Evolutionary conservation across 306 rosid species (phyloP), one percentile per base, ranked within the genome.

Genomic region (Begonia peltatifolia): DNA sequence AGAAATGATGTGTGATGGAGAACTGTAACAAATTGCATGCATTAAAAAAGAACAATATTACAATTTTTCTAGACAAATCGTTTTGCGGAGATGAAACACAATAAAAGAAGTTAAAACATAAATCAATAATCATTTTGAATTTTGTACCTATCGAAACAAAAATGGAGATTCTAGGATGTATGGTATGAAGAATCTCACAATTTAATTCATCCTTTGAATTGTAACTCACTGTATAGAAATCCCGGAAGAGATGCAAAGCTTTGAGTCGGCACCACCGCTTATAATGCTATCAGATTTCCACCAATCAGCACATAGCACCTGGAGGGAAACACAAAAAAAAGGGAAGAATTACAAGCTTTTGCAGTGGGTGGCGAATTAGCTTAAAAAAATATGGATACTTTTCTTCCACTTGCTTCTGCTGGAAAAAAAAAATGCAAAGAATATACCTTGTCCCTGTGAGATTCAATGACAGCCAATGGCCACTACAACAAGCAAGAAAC

Each of bases 241-340:
- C 35, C 80, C 84, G 2, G 93, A 81, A 66, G 88, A 83, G 57
- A 92, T 68, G 71, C 88, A 60, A 11, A 92, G 88, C 71, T 66
- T 83, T 47, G 94, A 73, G 68, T 92, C 99, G 5, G 66, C 96
- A 47, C 99, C 96, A 11, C 99, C 99, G 56, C 99, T 92, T 60
- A 83, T 51, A 55, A 92, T 62, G 52, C 63, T 68, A 50, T 86
- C 81, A 60, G 79, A 69, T 66, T 68, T 86, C 96, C 99, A 92
- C 99, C 99, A 86, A 62, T 86, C 94, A 36, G 86, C 94, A 58
- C 80, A 79, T 11, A 92, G 74, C 18, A 83, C 96, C 99, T 92
- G 70, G 59, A 17, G 30, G 54, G 8, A 30, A 7, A 30, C 38
- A 30, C 3, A 30, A 25, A 30, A 6, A 0, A 7, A 7, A 5